Evolutionary conservation across 2,329 filamentous ascomycete species (phyloP).

Genomic region (Penicillium sp.): DNA sequence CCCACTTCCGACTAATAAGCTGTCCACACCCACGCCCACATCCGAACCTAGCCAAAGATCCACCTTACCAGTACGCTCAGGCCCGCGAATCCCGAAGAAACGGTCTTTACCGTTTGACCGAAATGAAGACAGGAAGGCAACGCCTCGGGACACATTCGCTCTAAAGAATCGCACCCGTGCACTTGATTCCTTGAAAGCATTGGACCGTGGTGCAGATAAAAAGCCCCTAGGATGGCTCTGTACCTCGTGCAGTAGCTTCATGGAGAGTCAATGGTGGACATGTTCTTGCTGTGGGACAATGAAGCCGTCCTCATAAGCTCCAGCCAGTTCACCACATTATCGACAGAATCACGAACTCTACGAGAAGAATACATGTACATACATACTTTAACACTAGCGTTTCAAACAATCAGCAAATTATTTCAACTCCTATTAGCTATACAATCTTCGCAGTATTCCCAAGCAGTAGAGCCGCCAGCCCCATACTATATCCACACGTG

Average conservation of each 20-base stretch:
- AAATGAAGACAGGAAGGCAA: conserved; percentile 10
- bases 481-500: conserved; percentile 12
- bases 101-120: conserved; percentile 12
- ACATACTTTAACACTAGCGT: no score
- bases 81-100: conserved; percentile 22
- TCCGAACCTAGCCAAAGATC: not conserved
- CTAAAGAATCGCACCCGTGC: conserved; percentile 32
- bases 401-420: no score
- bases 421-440: no score
- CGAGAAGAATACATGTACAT: not conserved
- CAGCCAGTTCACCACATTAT: not conserved
- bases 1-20: conserved; percentile 33
- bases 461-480: not conserved
- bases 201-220: conserved; percentile 43
- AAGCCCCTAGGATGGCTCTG: conserved; percentile 59
- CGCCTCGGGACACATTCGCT: conserved; percentile 17
- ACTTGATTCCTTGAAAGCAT: conserved; percentile 37
- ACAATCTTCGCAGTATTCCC: not conserved
- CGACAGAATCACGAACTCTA: not conserved
- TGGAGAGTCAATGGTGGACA: conserved; percentile 64
- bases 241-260: conserved; percentile 56
- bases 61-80: conserved; percentile 1
- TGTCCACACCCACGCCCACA: conserved; percentile 8
- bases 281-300: conserved; percentile 58
- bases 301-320: conserved; percentile 49